These are phyloP conservation scores for Asterophora lycoperdoides DNA, from an alignment of 768 basidiomycete species.

Conservation along the genomic window DNA sequence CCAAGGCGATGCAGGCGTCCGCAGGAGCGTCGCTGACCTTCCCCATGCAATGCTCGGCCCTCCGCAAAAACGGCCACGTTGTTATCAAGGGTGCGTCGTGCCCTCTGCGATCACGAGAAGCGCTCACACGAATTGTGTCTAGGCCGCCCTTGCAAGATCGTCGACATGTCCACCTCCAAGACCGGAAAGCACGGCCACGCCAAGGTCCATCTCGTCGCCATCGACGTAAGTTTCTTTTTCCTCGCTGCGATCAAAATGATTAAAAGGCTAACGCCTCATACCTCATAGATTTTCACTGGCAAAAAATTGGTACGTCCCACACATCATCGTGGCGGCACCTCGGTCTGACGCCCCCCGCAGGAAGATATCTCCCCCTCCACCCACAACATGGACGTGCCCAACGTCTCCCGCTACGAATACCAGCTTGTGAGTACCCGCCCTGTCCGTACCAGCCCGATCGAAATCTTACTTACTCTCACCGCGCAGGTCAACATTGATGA, in stretches of 20 bases:
- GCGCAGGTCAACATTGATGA: constrained; percentile 84
- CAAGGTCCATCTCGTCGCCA: constrained; percentile 96
- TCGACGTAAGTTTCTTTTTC: constrained; percentile 67
- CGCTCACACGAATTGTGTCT: constrained; percentile 7
- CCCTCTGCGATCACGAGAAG: not conserved
- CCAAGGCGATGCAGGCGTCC: constrained; percentile 42
- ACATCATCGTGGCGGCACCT: not conserved
- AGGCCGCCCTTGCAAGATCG: constrained; percentile 96
- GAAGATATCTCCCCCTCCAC: constrained; percentile 95
- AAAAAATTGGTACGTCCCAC: constrained; percentile 81
- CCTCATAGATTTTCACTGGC: constrained; percentile 87
- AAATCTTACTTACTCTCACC: constrained; percentile 5
- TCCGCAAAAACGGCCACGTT: constrained; percentile 90
- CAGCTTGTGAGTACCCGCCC: constrained; percentile 58
- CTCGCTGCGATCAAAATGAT: constrained; percentile 1
- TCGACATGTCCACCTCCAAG: constrained; percentile 99
- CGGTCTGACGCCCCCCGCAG: constrained; percentile 34
- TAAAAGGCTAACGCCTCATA: constrained; percentile 12
- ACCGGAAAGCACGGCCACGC: constrained; percentile 99
- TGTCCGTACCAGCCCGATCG: not conserved
- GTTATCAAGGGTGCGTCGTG: constrained; percentile 76
- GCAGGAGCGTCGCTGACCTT: constrained; percentile 76
- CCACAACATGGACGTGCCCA: constrained; percentile 99
- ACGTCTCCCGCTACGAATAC: constrained; percentile 88
- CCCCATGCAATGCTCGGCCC: constrained; percentile 95